Percentiles rank a stretch among this genome's conserved stretches.
phyloP scores from a whole-genome alignment of 176 grass and related monocot species.

The Ensete ventricosum region DNA sequence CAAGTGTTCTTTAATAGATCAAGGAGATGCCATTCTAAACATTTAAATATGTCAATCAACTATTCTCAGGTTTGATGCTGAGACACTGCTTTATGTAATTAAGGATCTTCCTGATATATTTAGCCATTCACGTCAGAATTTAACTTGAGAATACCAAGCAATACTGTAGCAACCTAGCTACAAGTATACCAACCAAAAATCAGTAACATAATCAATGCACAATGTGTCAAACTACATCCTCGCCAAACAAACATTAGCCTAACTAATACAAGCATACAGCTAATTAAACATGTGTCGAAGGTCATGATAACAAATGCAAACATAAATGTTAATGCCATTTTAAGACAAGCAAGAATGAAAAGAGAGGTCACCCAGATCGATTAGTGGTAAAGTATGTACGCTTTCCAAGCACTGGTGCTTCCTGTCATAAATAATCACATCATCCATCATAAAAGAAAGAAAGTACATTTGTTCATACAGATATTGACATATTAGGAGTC shows the following conservation, averaged over 20 bases:
- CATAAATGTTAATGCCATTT: not conserved
- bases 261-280: not conserved
- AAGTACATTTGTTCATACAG: not conserved
- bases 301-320: not conserved
- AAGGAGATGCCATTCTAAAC: too few species aligned
- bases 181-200: not conserved
- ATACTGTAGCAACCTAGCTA: not conserved
- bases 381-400: constrained; percentile 62
- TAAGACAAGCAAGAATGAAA: not conserved
- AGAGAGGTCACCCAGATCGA: constrained; percentile 45
- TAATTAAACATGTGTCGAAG: not conserved
- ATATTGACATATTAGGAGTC: not conserved
- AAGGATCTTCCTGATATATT: too few species aligned
- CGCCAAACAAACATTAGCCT: not conserved
- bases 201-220: not conserved
- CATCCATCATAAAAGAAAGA: constrained; percentile 13
- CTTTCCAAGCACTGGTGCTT: constrained; percentile 84
- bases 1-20: too few species aligned
- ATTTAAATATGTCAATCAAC: too few species aligned
- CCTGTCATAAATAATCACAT: constrained; percentile 49
- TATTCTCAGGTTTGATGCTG: too few species aligned
- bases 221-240: too few species aligned
- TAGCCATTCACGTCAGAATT: too few species aligned
- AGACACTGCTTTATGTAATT: too few species aligned
- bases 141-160: too few species aligned